Evolutionary conservation across 1,284 basidiomycete species (phyloP), one percentile per base, ranked within the genome.

Genomic region (Heimioporus retisporus): DNA sequence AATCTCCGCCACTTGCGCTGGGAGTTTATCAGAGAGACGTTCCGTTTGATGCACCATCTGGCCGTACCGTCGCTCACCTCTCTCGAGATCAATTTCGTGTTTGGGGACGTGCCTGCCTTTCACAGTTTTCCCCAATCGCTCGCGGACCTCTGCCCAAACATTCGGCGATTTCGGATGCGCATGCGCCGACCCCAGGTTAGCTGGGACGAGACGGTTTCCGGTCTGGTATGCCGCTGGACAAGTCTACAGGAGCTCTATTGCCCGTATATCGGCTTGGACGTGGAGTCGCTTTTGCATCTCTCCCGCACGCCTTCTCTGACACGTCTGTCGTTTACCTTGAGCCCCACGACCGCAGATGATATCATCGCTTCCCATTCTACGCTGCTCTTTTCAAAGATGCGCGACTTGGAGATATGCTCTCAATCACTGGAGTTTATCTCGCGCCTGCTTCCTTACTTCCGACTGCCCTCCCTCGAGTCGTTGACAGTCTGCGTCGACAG

Each of bases 1-100:
- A 71, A 73, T 51, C 72, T 73, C 44, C 69, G 71, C 16, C n/a
- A 48, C 6, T n/a, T 75, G 56, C 64, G 61, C 21, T 72, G 73
- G 73, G 69, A 75, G 28, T 74, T 69, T 54, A 44, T 71, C 13
- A 56, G 43, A 40, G 71, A 69, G 54, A 63, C 71, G 0, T 71
- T 72, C 25, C 68, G 69, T 8, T 15, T 74, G 4, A 65, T 74
- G 63, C 58, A 59, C 35, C 71, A 74, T 21, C 28, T 72, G 6
- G 61, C 71, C 1, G 71, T 65, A 21, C n/a, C 65, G 6, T 59
- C 69, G 19, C 23, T 75, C n/a, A 75, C 69, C 3, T 71, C 71
- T 28, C 64, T 72, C 46, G 64, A 75, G 14, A 65, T 73, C 55
- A 60, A 73, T n/a, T 66, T 72, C 42, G 63, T 72, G 18, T 71